Evolutionary conservation across 257 asterid genomes (phyloP).

Genomic region (Schizonepeta tenuifolia): DNA sequence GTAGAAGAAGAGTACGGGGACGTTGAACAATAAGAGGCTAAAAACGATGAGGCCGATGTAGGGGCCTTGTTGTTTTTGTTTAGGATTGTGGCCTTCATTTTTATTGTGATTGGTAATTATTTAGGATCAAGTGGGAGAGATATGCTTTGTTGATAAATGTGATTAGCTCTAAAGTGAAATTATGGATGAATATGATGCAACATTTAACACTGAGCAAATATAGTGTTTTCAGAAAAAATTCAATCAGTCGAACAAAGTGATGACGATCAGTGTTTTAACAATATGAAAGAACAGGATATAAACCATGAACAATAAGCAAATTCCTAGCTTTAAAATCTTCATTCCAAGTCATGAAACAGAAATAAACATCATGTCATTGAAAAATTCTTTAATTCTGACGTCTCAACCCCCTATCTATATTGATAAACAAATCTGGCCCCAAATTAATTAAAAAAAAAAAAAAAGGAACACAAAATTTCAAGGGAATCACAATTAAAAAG

Average conservation of each 20-base stretch:
- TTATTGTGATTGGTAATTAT: too few species aligned
- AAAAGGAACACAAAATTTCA: neutral
- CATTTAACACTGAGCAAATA: too few species aligned
- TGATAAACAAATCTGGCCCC: neutral
- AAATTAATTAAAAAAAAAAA: conserved; percentile 1
- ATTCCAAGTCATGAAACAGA: conserved; percentile 11
- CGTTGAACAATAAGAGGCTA: neutral
- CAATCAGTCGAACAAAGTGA: too few species aligned
- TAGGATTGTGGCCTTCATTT: too few species aligned
- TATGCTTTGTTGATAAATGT: too few species aligned
- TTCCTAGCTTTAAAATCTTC: neutral
- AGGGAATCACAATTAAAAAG: neutral
- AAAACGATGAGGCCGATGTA: neutral
- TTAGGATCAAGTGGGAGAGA: too few species aligned
- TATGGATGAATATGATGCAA: too few species aligned
- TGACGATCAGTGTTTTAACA: neutral
- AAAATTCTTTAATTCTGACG: neutral
- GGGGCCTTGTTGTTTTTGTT: too few species aligned
- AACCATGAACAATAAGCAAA: too few species aligned
- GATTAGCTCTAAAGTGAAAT: too few species aligned
- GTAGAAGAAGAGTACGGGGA: neutral
- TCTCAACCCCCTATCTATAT: too few species aligned
- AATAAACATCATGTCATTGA: neutral
- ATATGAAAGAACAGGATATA: neutral
- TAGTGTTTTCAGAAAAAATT: too few species aligned